A percentile compares a stretch with the other conserved stretches of the same genome.
Evolutionary conservation across 306 rosid genomes (phyloP).

Genomic region (Dryas octopetala): DNA sequence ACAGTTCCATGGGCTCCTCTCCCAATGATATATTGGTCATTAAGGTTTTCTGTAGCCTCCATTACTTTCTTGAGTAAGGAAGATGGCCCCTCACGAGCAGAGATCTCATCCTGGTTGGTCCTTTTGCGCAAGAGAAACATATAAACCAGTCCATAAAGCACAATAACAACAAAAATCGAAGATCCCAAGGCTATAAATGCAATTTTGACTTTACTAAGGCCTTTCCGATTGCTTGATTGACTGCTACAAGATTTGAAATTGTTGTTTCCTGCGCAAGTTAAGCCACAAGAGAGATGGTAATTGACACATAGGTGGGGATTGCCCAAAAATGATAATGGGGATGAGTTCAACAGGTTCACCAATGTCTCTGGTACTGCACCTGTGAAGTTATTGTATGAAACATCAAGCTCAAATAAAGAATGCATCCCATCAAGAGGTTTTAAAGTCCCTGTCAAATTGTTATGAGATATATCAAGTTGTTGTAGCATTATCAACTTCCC

Average conservation of each 20-base stretch:
- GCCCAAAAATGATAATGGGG: slow-evolving; percentile 49
- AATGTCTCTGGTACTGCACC: slow-evolving; percentile 61
- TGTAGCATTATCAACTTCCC: slow-evolving; percentile 33
- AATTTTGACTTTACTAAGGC: slow-evolving; percentile 38
- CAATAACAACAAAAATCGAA: slow-evolving; percentile 33
- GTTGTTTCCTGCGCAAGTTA: slow-evolving; percentile 34
- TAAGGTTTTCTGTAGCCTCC: slow-evolving; percentile 64
- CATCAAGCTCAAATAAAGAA: slow-evolving; percentile 47
- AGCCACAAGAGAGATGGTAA: slow-evolving; percentile 37
- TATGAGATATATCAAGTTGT: slow-evolving; percentile 63
- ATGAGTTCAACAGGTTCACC: slow-evolving; percentile 42
- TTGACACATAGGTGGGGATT: slow-evolving; percentile 62
- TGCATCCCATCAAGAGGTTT: slow-evolving; percentile 39
- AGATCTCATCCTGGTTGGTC: slow-evolving; percentile 32
- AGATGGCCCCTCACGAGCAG: slow-evolving; percentile 41
- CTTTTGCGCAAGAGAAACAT: slow-evolving; percentile 27
- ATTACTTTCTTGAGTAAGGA: slow-evolving; percentile 50
- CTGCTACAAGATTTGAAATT: slow-evolving; percentile 47
- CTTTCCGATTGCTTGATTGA: slow-evolving; percentile 30
- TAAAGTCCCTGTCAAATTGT: slow-evolving; percentile 71
- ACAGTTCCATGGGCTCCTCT: slow-evolving; percentile 89
- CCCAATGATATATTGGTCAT: slow-evolving; percentile 63
- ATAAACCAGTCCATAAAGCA: slow-evolving; percentile 44
- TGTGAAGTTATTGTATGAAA: slow-evolving; percentile 64
- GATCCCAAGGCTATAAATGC: slow-evolving; percentile 62